A percentile compares a stretch with the other conserved stretches of the same genome.
Evolutionary conservation across 139 green algal species (phyloP).

Genomic region (Gonium pectorale): DNA sequence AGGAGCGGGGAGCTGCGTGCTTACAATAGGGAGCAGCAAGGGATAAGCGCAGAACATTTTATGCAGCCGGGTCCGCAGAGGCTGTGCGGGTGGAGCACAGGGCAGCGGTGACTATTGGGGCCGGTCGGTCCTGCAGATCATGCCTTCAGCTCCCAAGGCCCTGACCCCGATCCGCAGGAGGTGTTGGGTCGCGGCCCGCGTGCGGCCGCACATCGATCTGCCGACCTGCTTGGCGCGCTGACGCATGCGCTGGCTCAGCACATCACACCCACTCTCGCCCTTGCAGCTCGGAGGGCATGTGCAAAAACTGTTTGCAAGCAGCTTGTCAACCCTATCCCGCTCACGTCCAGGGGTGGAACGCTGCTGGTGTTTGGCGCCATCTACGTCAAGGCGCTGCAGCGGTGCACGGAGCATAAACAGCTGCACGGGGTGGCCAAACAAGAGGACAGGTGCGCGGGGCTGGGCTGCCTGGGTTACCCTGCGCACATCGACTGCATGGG

Average conservation of each 20-base stretch:
- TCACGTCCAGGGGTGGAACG: slow-evolving; percentile 55
- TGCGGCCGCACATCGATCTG: background rate
- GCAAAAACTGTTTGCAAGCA: background rate
- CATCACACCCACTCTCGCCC: background rate
- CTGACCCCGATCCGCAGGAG: too few relatives aligned
- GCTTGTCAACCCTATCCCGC: too few relatives aligned
- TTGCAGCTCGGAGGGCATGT: background rate
- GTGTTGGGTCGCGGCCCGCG: too few relatives aligned
- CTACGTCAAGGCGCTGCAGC: slow-evolving; percentile 53
- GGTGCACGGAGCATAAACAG: slow-evolving; percentile 19
- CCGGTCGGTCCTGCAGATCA: too few relatives aligned
- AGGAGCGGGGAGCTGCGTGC: background rate
- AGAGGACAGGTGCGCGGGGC: slow-evolving; percentile 6
- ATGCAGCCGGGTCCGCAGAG: background rate
- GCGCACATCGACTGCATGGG: background rate
- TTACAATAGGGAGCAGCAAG: slow-evolving; percentile 39
- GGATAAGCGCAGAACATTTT: slow-evolving; percentile 14
- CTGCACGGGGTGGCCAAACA: background rate
- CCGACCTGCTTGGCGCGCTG: background rate
- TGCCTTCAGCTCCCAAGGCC: too few relatives aligned
- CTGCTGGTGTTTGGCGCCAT: slow-evolving; percentile 56
- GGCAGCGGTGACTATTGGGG: too few relatives aligned
- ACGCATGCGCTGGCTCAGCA: background rate
- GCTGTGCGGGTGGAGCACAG: background rate
- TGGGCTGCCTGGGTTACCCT: background rate